phyloP scores from a whole-genome alignment of 1,284 basidiomycete genomes.

The Rhodotorula sp. region DNA sequence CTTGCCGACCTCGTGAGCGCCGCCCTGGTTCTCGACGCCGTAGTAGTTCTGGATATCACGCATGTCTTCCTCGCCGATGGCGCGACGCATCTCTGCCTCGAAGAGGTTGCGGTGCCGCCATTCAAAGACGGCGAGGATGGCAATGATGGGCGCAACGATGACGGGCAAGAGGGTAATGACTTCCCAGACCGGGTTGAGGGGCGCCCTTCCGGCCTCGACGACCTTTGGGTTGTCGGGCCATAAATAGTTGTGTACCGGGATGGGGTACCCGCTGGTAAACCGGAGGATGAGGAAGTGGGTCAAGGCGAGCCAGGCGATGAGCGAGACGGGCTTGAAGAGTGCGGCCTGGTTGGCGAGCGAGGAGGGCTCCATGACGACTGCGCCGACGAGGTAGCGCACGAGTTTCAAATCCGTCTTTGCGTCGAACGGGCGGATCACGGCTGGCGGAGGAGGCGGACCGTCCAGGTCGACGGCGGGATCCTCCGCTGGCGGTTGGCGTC shows the following conservation, averaged over 20 bases:
- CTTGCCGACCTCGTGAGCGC: not conserved
- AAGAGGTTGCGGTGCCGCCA: slow-evolving; percentile 32
- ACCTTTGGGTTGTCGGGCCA: slow-evolving; percentile 7
- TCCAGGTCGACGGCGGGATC: not conserved
- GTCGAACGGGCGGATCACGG: slow-evolving; percentile 31
- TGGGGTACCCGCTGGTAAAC: slow-evolving; percentile 28
- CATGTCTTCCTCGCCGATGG: slow-evolving; percentile 39
- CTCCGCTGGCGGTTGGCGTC: not conserved
- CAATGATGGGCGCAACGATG: slow-evolving; percentile 31
- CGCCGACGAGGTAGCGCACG: slow-evolving; percentile 34
- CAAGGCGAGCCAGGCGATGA: slow-evolving; percentile 18
- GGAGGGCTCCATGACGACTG: slow-evolving; percentile 36
- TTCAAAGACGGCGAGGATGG: slow-evolving; percentile 37
- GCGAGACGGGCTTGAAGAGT: slow-evolving; percentile 22
- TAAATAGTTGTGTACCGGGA: slow-evolving; percentile 20
- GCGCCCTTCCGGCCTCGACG: not conserved
- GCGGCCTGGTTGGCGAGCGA: slow-evolving; percentile 32
- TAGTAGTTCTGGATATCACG: slow-evolving; percentile 33
- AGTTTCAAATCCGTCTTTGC: slow-evolving; percentile 26
- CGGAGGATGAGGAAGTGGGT: slow-evolving; percentile 23
- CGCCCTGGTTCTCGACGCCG: slow-evolving; percentile 5
- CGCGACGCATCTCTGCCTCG: slow-evolving; percentile 34
- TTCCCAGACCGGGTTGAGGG: slow-evolving; percentile 19
- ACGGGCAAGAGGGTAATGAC: slow-evolving; percentile 27
- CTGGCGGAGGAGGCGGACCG: slow-evolving; percentile 15